A percentile compares a stretch with the other conserved stretches of the same genome.
phyloP scores from a whole-genome alignment of 495 filamentous ascomycete genomes.

The Choiromyces venosus region DNA sequence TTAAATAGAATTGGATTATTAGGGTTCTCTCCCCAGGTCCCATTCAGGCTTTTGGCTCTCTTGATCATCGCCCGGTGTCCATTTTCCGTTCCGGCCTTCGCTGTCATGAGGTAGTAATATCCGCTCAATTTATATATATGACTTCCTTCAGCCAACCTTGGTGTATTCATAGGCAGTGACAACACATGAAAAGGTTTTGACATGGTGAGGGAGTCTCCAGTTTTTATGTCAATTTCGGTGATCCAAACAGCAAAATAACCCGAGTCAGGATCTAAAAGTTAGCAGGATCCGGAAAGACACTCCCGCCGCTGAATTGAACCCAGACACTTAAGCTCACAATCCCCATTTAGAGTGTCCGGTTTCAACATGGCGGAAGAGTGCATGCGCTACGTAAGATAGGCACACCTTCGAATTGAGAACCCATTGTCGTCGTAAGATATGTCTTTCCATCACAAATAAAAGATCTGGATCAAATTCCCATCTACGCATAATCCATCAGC shows the following conservation, averaged over 20 bases:
- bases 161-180: constrained; percentile 14
- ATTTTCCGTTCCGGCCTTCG: constrained; percentile 59
- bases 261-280: constrained; percentile 31
- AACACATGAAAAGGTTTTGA: constrained; percentile 31
- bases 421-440: constrained; percentile 54
- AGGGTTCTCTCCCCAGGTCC: constrained; percentile 56
- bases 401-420: constrained; percentile 21
- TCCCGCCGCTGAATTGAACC: too few species aligned
- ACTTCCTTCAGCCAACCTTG: constrained; percentile 56
- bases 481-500: too few species aligned
- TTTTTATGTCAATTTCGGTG: constrained; percentile 48
- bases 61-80: constrained; percentile 48
- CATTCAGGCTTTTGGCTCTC: constrained; percentile 42
- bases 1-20: constrained; percentile 48
- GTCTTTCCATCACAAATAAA: constrained; percentile 55
- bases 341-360: too few species aligned
- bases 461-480: constrained; percentile 43
- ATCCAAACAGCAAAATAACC: constrained; percentile 48
- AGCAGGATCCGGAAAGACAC: too few species aligned
- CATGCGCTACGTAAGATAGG: too few species aligned
- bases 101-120: constrained; percentile 56
- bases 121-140: constrained; percentile 51
- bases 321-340: too few species aligned
- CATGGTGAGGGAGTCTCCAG: constrained; percentile 50
- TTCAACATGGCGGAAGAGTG: too few species aligned